Evolutionary conservation across 306 rosid species (phyloP).

Genomic region (Luffa acutangula): DNA sequence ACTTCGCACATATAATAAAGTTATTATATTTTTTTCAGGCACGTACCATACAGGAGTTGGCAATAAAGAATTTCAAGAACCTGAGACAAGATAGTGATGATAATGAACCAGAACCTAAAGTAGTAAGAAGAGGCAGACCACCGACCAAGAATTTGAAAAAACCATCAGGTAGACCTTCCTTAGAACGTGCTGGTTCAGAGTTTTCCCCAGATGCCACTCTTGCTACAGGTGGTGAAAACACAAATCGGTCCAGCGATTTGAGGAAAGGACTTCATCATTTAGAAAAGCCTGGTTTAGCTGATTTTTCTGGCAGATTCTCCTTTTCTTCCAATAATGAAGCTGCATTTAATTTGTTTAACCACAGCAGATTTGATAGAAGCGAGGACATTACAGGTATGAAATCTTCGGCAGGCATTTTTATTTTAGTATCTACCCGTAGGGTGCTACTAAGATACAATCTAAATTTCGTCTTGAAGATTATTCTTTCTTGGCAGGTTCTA

Average conservation of each 20-base stretch:
- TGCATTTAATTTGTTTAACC: constrained; percentile 25
- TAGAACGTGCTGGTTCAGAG: constrained; percentile 37
- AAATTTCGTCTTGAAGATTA: not conserved
- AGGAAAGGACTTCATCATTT: constrained; percentile 31
- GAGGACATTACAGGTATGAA: constrained; percentile 44
- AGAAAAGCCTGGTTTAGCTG: constrained; percentile 32
- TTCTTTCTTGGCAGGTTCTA: constrained; percentile 24
- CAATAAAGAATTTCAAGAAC: constrained; percentile 45
- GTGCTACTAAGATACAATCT: not conserved
- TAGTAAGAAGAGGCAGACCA: constrained; percentile 62
- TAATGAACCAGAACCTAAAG: constrained; percentile 42
- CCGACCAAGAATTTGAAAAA: constrained; percentile 48
- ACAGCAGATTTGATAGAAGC: constrained; percentile 32
- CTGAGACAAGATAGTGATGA: constrained; percentile 64
- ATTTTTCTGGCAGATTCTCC: constrained; percentile 28
- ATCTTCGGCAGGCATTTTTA: constrained; percentile 1
- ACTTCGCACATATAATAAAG: not conserved
- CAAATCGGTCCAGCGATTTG: constrained; percentile 26
- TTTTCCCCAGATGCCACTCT: constrained; percentile 40
- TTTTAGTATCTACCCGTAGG: not conserved
- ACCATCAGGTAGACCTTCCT: constrained; percentile 30
- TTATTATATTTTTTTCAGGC: constrained; percentile 31
- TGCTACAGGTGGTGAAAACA: constrained; percentile 39
- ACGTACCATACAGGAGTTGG: constrained; percentile 57
- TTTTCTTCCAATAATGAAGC: constrained; percentile 33